These are phyloP conservation scores for Medicago arabica DNA, from an alignment of 306 rosid genomes.

Conservation along the genomic window DNA sequence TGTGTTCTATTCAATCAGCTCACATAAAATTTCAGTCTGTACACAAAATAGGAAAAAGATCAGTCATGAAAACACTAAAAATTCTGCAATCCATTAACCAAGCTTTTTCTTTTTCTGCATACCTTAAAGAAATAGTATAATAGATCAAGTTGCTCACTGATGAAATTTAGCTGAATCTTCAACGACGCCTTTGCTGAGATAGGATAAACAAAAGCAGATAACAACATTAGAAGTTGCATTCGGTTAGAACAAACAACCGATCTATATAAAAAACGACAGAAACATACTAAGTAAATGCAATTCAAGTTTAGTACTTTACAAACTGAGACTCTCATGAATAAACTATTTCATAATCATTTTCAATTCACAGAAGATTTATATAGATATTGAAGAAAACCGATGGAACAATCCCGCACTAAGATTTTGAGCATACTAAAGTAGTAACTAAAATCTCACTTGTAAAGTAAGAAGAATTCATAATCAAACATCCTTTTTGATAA, in stretches of 20 bases:
- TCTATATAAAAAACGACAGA: background rate
- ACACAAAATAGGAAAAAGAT: conserved; percentile 41
- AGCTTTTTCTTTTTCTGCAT: background rate
- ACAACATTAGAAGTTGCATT: conserved; percentile 25
- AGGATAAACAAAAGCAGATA: conserved; percentile 26
- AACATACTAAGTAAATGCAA: background rate
- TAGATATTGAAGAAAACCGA: background rate
- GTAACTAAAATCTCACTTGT: conserved; percentile 12
- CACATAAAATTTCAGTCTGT: conserved; percentile 44
- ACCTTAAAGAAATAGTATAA: conserved; percentile 26
- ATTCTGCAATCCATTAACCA: conserved; percentile 5
- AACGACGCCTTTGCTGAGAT: conserved; percentile 32
- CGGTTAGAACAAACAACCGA: background rate
- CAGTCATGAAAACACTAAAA: conserved; percentile 33
- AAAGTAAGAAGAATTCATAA: background rate
- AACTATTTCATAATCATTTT: too few species aligned
- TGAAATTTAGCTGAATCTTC: conserved; percentile 32
- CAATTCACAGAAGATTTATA: conserved; percentile 8
- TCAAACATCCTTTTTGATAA: background rate
- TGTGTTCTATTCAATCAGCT: conserved; percentile 37
- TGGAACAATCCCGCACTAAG: conserved; percentile 5
- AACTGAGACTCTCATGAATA: background rate
- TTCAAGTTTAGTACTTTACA: conserved; percentile 15
- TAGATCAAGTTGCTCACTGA: conserved; percentile 22
- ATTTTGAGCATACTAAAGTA: background rate